phyloP scores from a whole-genome alignment of 2,329 filamentous ascomycete genomes.

The Catunica adiposa region DNA sequence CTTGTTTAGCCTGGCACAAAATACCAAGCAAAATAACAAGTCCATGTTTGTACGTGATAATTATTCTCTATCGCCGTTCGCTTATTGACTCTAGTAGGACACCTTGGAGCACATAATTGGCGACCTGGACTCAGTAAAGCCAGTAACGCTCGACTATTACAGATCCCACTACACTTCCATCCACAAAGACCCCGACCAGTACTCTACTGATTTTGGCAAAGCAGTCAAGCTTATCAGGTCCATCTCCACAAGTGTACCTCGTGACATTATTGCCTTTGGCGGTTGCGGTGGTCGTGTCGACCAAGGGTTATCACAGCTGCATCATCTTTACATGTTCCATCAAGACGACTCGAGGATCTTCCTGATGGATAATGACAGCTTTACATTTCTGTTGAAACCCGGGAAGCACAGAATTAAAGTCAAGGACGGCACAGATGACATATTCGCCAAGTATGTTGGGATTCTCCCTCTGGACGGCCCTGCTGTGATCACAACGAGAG shows the following conservation, averaged over 20 bases:
- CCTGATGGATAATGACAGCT: conserved; percentile 62
- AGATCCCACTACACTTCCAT: conserved; percentile 30
- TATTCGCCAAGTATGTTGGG: conserved; percentile 66
- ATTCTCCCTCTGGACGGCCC: conserved; percentile 72
- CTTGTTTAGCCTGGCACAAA: conserved; percentile 31
- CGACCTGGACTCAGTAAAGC: conserved; percentile 70
- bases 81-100: conserved; percentile 24
- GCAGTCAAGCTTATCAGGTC: conserved; percentile 44
- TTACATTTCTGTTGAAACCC: conserved; percentile 59
- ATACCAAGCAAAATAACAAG: conserved; percentile 6
- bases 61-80: neutral
- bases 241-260: conserved; percentile 17
- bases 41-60: conserved; percentile 6
- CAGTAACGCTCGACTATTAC: conserved; percentile 50
- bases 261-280: conserved; percentile 65
- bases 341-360: conserved; percentile 43
- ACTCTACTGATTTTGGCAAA: conserved; percentile 85
- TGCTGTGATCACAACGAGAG: conserved; percentile 59
- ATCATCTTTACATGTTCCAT: conserved; percentile 60
- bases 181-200: conserved; percentile 59
- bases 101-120: conserved; percentile 63
- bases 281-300: conserved; percentile 83
- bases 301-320: conserved; percentile 76
- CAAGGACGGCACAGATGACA: conserved; percentile 28
- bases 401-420: conserved; percentile 54